Evolutionary conservation across 352 stramenopile genomes (phyloP).

Genomic region (Pythium angustatum): DNA sequence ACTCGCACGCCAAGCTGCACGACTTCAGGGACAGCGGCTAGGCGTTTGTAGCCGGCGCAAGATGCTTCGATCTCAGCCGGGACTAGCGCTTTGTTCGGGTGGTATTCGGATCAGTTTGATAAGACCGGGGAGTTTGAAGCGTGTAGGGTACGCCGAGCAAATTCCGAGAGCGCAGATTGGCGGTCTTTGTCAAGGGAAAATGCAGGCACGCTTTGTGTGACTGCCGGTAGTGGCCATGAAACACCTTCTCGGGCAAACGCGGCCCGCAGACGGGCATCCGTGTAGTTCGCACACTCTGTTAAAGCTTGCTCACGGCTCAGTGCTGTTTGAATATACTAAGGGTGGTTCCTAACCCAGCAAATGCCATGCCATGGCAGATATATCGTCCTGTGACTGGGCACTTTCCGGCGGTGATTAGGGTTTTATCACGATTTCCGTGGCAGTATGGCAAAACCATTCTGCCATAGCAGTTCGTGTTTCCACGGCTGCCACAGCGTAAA

Average conservation of each 20-base stretch:
- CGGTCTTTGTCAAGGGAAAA: no score
- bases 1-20: background rate
- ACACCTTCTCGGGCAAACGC: no score
- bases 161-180: no score
- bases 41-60: background rate
- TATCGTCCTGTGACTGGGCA: background rate
- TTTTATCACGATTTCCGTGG: background rate
- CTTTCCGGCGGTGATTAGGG: no score
- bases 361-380: background rate
- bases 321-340: background rate
- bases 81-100: conserved; percentile 8
- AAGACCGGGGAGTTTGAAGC: background rate
- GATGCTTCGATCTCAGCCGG: background rate
- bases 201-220: no score
- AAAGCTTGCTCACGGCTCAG: no score
- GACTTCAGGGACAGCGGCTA: background rate
- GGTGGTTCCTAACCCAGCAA: conserved; percentile 5
- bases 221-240: no score
- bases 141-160: background rate
- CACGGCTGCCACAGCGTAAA: background rate
- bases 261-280: no score
- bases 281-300: no score
- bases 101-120: conserved; percentile 9
- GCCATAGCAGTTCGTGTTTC: background rate
- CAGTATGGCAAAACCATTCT: background rate